Conservation (phyloP, 805 yeast species). For the Zygotorulaspora florentina region DNA sequence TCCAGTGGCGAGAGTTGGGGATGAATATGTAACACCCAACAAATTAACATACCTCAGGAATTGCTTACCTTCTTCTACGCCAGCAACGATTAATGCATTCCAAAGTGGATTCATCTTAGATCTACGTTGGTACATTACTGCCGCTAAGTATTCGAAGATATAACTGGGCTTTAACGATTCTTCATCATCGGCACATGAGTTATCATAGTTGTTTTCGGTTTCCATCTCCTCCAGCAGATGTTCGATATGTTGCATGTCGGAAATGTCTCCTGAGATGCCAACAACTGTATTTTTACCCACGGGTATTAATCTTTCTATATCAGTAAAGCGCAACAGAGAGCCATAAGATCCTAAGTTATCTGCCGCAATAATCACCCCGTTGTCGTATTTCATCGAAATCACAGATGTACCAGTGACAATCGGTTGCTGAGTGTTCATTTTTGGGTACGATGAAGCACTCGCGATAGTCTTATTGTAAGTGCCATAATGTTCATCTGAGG, state of each 20-base stretch:
- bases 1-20: conserved; percentile 92
- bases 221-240: conserved; percentile 73
- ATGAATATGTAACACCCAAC: conserved; percentile 82
- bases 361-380: conserved; percentile 92
- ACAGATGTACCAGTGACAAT: conserved; percentile 96
- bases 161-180: conserved; percentile 75
- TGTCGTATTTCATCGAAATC: conserved; percentile 80
- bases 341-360: conserved; percentile 94
- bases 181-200: conserved; percentile 42
- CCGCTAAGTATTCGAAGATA: conserved; percentile 80
- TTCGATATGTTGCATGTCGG: conserved; percentile 85
- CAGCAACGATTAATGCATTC: conserved; percentile 92
- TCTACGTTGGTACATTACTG: conserved; percentile 82
- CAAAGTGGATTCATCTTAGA: conserved; percentile 93
- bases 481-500: conserved; percentile 78
- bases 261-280: conserved; percentile 90
- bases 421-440: conserved; percentile 87
- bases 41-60: conserved; percentile 84
- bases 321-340: conserved; percentile 78
- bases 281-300: conserved; percentile 87
- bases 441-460: conserved; percentile 61
- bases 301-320: conserved; percentile 76
- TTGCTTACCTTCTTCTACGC: conserved; percentile 67
- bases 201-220: conserved; percentile 74
- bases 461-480: conserved; percentile 71